phyloP scores from a whole-genome alignment of 2,329 filamentous ascomycete genomes.

The Botryotinia convoluta region DNA sequence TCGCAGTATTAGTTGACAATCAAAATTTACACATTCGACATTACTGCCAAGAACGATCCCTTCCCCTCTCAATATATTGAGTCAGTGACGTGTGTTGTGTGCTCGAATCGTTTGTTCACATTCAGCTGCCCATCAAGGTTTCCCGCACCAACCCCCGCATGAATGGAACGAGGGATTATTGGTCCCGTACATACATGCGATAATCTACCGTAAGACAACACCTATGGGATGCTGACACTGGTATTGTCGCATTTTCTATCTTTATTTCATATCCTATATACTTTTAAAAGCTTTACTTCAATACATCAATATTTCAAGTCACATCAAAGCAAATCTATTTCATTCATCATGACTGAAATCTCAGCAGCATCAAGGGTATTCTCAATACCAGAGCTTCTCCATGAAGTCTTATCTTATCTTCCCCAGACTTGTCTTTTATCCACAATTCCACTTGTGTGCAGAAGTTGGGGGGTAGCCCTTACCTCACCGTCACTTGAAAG shows the following conservation, averaged over 20 bases:
- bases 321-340: background rate
- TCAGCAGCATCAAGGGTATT: conserved; percentile 11
- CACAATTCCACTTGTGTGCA: conserved; percentile 1
- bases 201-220: background rate
- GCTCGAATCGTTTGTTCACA: background rate
- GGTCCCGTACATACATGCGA: background rate
- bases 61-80: background rate
- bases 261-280: background rate
- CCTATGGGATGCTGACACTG: background rate
- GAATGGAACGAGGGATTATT: background rate
- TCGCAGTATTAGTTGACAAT: background rate
- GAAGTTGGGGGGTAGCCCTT: conserved; percentile 9
- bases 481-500: conserved; percentile 11
- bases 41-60: background rate
- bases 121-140: background rate
- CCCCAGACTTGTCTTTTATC: conserved; percentile 13
- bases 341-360: conserved; percentile 1
- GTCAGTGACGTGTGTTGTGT: background rate
- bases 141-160: background rate
- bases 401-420: conserved; percentile 13
- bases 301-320: background rate
- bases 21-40: background rate
- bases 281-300: background rate
- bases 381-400: conserved; percentile 16
- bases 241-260: background rate